Percentiles rank a stretch among this genome's conserved stretches.
These are phyloP conservation scores for Alternaria rosae DNA, from an alignment of 2,329 filamentous ascomycete species.

Conservation along the genomic window DNA sequence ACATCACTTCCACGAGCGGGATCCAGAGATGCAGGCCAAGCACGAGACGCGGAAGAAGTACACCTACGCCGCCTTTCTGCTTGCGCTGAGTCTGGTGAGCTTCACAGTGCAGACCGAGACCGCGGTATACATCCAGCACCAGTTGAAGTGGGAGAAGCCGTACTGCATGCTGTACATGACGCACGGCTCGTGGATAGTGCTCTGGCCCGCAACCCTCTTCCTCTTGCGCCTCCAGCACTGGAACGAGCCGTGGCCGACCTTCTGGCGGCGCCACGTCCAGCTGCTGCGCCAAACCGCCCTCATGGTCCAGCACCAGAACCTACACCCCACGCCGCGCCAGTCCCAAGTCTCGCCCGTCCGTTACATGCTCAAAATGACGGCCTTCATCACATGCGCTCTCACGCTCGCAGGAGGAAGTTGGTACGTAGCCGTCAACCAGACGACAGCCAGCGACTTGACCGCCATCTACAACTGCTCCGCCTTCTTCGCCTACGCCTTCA, in stretches of 20 bases:
- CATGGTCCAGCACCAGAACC: conserved; percentile 83
- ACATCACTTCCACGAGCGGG: conserved; percentile 75
- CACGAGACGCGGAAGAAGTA: conserved; percentile 81
- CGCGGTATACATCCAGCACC: conserved; percentile 91
- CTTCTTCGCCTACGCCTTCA: conserved; percentile 98
- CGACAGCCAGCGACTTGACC: conserved; percentile 90
- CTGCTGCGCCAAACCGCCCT: conserved; percentile 72
- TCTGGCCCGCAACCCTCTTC: conserved; percentile 86
- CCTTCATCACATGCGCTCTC: conserved; percentile 81
- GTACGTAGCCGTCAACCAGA: conserved; percentile 95
- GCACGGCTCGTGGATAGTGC: conserved; percentile 88
- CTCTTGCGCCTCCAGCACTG: conserved; percentile 82
- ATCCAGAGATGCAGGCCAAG: conserved; percentile 70
- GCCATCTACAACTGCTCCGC: conserved; percentile 99
- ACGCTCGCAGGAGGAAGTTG: conserved; percentile 92
- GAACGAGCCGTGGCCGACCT: conserved; percentile 78
- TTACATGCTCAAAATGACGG: conserved; percentile 82
- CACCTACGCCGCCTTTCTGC: conserved; percentile 83
- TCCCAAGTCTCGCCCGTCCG: conserved; percentile 63
- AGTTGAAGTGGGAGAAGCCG: conserved; percentile 95
- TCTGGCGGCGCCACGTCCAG: conserved; percentile 79
- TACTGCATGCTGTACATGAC: conserved; percentile 99
- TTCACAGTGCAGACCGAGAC: conserved; percentile 97
- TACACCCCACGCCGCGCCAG: conserved; percentile 66
- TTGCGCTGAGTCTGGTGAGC: conserved; percentile 80